A percentile compares a stretch with the other conserved stretches of the same genome.
These are phyloP conservation scores for Ogataea pilisensis DNA, from an alignment of 805 yeast genomes.

Conservation along the genomic window DNA sequence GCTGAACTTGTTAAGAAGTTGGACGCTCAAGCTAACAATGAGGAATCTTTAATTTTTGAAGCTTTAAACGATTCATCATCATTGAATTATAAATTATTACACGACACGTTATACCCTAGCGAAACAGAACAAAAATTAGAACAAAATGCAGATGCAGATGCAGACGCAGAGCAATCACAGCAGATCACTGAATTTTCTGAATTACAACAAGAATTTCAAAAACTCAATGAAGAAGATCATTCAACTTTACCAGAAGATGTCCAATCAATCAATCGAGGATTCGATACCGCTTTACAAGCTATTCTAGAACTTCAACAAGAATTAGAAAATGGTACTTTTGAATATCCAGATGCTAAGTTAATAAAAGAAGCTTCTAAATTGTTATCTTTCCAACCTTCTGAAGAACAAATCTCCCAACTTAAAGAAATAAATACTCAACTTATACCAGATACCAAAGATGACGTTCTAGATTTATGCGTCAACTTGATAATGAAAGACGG, in stretches of 20 bases:
- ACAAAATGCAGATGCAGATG: no score
- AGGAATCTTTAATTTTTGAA: conserved; percentile 17
- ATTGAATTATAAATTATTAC: conserved; percentile 18
- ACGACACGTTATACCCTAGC: conserved; percentile 8
- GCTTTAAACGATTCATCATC: conserved; percentile 23
- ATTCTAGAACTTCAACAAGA: conserved; percentile 29
- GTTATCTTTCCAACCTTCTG: conserved; percentile 52
- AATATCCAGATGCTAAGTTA: conserved; percentile 10
- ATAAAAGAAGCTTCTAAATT: conserved; percentile 16
- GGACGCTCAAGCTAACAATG: conserved; percentile 17
- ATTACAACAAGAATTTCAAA: conserved; percentile 7
- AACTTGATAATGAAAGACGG: conserved; percentile 93
- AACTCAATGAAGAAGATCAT: conserved; percentile 22
- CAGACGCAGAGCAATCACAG: background rate
- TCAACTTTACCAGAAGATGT: conserved; percentile 18
- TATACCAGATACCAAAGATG: conserved; percentile 62
- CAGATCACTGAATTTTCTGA: background rate
- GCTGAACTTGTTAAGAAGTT: conserved; percentile 15
- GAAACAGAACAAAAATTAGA: background rate
- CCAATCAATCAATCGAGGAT: conserved; percentile 23
- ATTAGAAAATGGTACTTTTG: conserved; percentile 24
- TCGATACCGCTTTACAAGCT: conserved; percentile 27
- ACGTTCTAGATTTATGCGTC: conserved; percentile 71
- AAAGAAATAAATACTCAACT: conserved; percentile 45
- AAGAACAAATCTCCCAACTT: conserved; percentile 58